Evolutionary conservation across 2,329 filamentous ascomycete species (phyloP).

Genomic region (Balansia obtecta): DNA sequence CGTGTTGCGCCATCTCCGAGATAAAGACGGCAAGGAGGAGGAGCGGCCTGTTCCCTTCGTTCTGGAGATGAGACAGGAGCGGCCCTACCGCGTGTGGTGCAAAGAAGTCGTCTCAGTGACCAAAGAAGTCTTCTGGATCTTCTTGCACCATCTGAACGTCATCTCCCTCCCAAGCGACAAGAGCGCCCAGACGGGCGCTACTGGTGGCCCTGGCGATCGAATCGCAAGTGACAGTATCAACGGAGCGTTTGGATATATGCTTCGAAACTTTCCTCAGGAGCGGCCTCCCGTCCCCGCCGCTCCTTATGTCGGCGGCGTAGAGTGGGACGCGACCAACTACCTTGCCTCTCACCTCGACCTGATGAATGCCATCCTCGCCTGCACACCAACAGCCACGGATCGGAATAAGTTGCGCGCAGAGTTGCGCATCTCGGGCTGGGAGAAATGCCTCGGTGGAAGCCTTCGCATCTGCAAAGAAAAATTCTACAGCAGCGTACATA

Average conservation of each 20-base stretch:
- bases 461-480: conserved; percentile 93
- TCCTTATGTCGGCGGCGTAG: conserved; percentile 91
- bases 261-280: conserved; percentile 68
- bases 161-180: conserved; percentile 49
- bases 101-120: conserved; percentile 87
- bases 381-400: conserved; percentile 53
- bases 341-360: conserved; percentile 86
- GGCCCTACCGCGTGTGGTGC: conserved; percentile 88
- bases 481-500: conserved; percentile 87
- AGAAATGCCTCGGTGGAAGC: conserved; percentile 75
- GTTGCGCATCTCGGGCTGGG: conserved; percentile 74
- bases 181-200: conserved; percentile 10
- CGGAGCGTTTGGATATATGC: conserved; percentile 47
- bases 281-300: conserved; percentile 85
- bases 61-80: conserved; percentile 71
- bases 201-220: not conserved
- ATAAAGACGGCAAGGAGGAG: conserved; percentile 64
- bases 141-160: conserved; percentile 86
- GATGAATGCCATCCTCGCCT: conserved; percentile 80
- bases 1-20: conserved; percentile 69
- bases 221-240: conserved; percentile 11
- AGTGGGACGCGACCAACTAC: conserved; percentile 98
- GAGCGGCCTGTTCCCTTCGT: conserved; percentile 75
- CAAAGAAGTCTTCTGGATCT: conserved; percentile 99
- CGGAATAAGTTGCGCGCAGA: conserved; percentile 71